phyloP scores from a whole-genome alignment of 257 asterid genomes.

The Forsythia suspensa region DNA sequence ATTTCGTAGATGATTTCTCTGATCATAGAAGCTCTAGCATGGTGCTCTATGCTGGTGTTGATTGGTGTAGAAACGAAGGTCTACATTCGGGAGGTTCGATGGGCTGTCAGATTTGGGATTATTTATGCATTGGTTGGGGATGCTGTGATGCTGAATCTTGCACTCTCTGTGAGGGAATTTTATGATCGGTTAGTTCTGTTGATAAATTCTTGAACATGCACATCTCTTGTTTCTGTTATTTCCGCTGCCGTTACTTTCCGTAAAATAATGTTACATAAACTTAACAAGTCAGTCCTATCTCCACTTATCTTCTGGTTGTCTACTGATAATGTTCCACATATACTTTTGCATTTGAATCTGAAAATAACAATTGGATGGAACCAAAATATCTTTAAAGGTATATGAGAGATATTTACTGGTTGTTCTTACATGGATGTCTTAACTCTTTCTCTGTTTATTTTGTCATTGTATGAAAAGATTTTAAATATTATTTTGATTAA shows the following conservation, averaged over 20 bases:
- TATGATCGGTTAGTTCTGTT: slow-evolving; percentile 62
- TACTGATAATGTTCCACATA: not conserved
- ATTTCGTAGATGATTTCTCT: slow-evolving; percentile 54
- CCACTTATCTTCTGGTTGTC: not conserved
- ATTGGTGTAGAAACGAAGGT: slow-evolving; percentile 65
- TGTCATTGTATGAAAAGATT: not conserved
- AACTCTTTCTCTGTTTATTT: not conserved
- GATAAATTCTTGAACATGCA: slow-evolving; percentile 4
- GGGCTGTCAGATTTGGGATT: slow-evolving; percentile 86
- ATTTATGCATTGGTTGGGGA: slow-evolving; percentile 81
- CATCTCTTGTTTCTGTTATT: not conserved
- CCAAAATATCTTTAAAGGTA: not conserved
- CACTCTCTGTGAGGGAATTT: slow-evolving; percentile 55
- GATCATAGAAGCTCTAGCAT: slow-evolving; percentile 69
- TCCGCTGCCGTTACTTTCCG: not conserved
- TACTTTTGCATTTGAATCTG: not conserved
- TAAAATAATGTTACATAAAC: not conserved
- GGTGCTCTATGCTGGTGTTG: slow-evolving; percentile 86
- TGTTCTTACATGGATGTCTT: not conserved
- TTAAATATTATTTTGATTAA: not conserved
- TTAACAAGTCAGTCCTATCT: slow-evolving; percentile 3
- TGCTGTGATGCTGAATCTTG: slow-evolving; percentile 72
- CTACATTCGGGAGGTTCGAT: slow-evolving; percentile 76
- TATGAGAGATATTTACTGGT: not conserved
- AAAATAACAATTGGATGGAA: not conserved